A percentile compares a stretch with the other conserved stretches of the same genome.
These are phyloP conservation scores for Delitschia confertaspora DNA, from an alignment of 495 filamentous ascomycete species.

Conservation along the genomic window DNA sequence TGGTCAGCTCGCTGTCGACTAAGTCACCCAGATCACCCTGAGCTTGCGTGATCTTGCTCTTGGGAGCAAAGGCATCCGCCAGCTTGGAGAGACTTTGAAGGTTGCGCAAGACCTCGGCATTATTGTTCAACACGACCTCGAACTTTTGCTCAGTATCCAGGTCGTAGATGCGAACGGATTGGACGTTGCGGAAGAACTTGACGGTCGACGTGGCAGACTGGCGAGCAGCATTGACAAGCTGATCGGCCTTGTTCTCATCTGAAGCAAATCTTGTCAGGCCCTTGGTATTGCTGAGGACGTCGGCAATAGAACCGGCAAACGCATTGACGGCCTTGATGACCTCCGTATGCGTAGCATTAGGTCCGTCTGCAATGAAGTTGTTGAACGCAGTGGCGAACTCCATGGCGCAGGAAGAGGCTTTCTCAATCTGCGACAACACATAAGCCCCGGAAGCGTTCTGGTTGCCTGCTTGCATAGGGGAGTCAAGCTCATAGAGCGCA, in stretches of 20 bases:
- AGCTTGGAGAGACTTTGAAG: conserved; percentile 86
- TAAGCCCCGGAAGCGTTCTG: conserved; percentile 95
- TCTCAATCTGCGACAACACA: conserved; percentile 92
- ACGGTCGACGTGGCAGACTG: conserved; percentile 82
- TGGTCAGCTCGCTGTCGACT: conserved; percentile 82
- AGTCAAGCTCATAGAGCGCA: conserved; percentile 92
- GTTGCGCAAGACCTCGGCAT: conserved; percentile 85
- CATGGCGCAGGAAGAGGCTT: conserved; percentile 85
- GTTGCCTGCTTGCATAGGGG: conserved; percentile 95
- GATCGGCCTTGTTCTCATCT: conserved; percentile 86
- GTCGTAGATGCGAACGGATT: conserved; percentile 86
- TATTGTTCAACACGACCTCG: conserved; percentile 92
- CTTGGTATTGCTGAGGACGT: conserved; percentile 94
- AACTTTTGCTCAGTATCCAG: conserved; percentile 83
- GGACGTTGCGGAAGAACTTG: conserved; percentile 88
- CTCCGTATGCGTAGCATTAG: conserved; percentile 80
- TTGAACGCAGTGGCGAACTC: conserved; percentile 98
- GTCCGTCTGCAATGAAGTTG: conserved; percentile 93
- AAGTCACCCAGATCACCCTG: conserved; percentile 82
- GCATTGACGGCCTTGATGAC: conserved; percentile 88
- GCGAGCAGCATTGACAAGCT: conserved; percentile 69
- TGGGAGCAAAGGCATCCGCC: conserved; percentile 81
- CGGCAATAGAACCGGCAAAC: conserved; percentile 81
- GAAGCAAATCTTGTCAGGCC: conserved; percentile 88
- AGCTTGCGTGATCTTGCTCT: conserved; percentile 67